Conservation (phyloP, 1,284 basidiomycete genomes). For the Ustilago hordei region DNA sequence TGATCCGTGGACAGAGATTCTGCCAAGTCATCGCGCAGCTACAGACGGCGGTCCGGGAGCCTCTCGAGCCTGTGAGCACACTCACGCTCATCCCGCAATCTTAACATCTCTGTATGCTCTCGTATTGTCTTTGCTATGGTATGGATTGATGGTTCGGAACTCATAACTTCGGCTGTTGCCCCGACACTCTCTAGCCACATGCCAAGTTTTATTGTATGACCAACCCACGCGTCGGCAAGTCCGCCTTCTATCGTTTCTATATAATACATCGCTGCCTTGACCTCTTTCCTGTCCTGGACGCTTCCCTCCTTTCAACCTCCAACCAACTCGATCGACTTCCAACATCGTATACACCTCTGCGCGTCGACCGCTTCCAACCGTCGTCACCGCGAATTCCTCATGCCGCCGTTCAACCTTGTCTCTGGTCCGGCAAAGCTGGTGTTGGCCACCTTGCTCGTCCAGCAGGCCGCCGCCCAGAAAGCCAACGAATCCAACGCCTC, state of each 20-base stretch:
- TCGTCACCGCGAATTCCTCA: constrained; percentile 28
- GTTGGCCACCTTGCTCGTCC: constrained; percentile 30
- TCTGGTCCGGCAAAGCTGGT: constrained; percentile 36
- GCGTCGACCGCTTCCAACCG: constrained; percentile 17
- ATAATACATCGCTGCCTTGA: background rate
- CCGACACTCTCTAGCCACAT: constrained; percentile 1
- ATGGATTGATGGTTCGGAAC: no score
- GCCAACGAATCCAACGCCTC: constrained; percentile 42
- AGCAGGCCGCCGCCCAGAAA: constrained; percentile 33
- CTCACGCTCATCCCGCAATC: no score
- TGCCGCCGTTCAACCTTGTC: constrained; percentile 48
- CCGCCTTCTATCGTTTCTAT: background rate
- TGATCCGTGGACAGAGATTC: no score
- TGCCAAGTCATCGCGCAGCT: no score
- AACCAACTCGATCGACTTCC: background rate
- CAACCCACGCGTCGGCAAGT: constrained; percentile 1
- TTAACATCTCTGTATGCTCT: no score
- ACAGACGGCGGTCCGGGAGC: no score
- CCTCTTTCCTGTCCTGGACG: background rate
- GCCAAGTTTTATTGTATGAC: constrained; percentile 2
- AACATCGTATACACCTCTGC: background rate
- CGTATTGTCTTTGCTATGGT: no score
- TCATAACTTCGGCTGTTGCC: background rate
- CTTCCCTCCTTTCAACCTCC: background rate
- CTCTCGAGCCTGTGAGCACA: no score